Conservation (phyloP, 1,139 yeast species). For the Suzukiozyma palmioleophila region DNA sequence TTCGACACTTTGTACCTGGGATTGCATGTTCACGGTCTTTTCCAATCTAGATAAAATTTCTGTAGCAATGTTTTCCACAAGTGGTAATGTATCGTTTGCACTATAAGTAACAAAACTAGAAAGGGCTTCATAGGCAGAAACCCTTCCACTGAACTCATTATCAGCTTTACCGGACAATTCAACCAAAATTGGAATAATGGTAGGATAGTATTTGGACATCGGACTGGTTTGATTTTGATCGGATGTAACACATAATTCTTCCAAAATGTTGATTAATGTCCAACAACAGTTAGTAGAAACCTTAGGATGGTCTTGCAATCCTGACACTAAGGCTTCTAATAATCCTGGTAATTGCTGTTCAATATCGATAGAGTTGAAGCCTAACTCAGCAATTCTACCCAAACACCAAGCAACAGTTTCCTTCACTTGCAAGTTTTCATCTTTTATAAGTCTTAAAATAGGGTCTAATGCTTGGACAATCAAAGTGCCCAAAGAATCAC, state of each 20-base stretch:
- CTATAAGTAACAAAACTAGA: constrained; percentile 76
- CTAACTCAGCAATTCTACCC: constrained; percentile 91
- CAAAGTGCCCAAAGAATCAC: constrained; percentile 58
- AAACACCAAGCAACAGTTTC: constrained; percentile 99
- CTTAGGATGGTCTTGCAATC: constrained; percentile 85
- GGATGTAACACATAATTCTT: constrained; percentile 68
- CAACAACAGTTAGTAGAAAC: constrained; percentile 96
- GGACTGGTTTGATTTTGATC: constrained; percentile 51
- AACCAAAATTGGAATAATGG: constrained; percentile 66
- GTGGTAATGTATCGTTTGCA: constrained; percentile 64
- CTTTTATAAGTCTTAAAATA: constrained; percentile 67
- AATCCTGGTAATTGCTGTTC: constrained; percentile 63
- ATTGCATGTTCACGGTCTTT: constrained; percentile 52
- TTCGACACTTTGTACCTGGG: constrained; percentile 56
- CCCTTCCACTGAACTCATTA: constrained; percentile 85
- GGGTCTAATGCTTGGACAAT: constrained; percentile 82
- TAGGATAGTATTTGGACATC: constrained; percentile 69
- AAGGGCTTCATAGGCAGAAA: constrained; percentile 93
- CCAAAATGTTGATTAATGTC: constrained; percentile 89
- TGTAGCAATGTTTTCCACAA: constrained; percentile 68
- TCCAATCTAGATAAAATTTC: constrained; percentile 73
- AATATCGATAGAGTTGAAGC: constrained; percentile 70
- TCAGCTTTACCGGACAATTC: constrained; percentile 66
- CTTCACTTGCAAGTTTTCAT: constrained; percentile 76
- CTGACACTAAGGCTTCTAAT: constrained; percentile 66